Percentiles rank a stretch among this genome's conserved stretches.
Conservation (phyloP, 306 rosid genomes). For the Pyrus pyrifolia region DNA sequence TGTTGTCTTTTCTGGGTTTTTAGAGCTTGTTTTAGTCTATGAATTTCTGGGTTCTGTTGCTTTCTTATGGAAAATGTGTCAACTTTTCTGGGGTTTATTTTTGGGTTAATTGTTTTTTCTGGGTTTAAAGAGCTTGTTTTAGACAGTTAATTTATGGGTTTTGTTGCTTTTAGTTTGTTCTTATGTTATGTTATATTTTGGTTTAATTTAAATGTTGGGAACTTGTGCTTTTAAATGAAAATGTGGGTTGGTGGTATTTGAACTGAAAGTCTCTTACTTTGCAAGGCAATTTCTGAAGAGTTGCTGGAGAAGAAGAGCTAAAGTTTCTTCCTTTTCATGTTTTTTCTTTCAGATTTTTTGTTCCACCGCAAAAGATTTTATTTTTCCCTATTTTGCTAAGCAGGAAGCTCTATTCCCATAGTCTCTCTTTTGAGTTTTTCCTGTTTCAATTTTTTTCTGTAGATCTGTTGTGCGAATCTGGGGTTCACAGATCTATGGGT, state of each 20-base stretch:
- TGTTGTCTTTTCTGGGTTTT: not conserved
- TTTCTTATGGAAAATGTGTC: not conserved
- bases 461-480: constrained; percentile 10
- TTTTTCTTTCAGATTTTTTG: not conserved
- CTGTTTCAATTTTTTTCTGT: constrained; percentile 4
- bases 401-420: not conserved
- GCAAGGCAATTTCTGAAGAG: not conserved
- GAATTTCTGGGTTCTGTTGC: not conserved
- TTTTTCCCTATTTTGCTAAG: not conserved
- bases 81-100: not conserved
- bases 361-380: not conserved
- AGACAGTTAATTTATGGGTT: not conserved
- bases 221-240: constrained; percentile 6
- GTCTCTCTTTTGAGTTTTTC: constrained; percentile 2
- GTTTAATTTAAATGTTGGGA: not conserved
- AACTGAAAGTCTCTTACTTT: not conserved
- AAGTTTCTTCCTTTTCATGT: constrained; percentile 6
- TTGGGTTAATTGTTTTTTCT: not conserved
- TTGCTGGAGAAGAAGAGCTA: not conserved
- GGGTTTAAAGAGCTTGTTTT: not conserved
- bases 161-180: not conserved
- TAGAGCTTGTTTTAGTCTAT: not conserved
- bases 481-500: constrained; percentile 31
- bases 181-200: not conserved
- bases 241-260: constrained; percentile 1